Evolutionary conservation across 108 stramenopile genomes (phyloP), one percentile per base, ranked within the genome.

Genomic region (Stephanodiscus minutulus): DNA sequence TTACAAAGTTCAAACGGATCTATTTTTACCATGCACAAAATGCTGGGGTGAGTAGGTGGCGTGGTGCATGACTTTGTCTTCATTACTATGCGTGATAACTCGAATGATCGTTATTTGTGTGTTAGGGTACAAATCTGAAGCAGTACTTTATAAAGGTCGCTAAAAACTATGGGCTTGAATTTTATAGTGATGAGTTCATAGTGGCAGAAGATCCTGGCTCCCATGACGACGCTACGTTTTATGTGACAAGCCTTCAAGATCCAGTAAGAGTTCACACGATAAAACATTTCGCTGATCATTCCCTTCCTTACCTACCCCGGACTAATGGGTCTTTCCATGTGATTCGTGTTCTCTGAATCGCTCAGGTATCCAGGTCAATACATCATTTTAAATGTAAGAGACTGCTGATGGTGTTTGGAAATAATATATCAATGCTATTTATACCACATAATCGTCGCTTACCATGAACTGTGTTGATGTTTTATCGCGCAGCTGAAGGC

Each of bases 1-100:
- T 25, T 3, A 70, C 66, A 17, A 73, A 69, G 33, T 80, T 82
- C 39, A 82, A 61, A 36, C 57, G 73, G 5, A 49, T 82, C 15
- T 73, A 78, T 46, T 76, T 82, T 25, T 82, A 82, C 10, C 81
- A 82, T 24, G 73, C 71, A 25, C 54, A 76, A 22, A 60, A 60
- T 21, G 59, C 59, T 20, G 59, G 59, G 59, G 59, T 60, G 20
- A 60, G 59, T 44, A 3, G 43, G 11, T 44, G 15, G 15, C 15
- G 43, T 15, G 39, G 39, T 8, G 39, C 1, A 8, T 11, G 43
- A 13, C 43, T 44, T 13, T 44, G 12, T 12, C 15, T 44, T 44
- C 43, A 13, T 44, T 44, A 33, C 2, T 4, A 33, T 4, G 31
- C 31, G 5, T 33, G 31, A 33, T 33, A 33, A 33, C 31, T 33